Evolutionary conservation across 805 yeast species (phyloP), one percentile per base, ranked within the genome.

Genomic region (Wickerhamiella sergipiensis): DNA sequence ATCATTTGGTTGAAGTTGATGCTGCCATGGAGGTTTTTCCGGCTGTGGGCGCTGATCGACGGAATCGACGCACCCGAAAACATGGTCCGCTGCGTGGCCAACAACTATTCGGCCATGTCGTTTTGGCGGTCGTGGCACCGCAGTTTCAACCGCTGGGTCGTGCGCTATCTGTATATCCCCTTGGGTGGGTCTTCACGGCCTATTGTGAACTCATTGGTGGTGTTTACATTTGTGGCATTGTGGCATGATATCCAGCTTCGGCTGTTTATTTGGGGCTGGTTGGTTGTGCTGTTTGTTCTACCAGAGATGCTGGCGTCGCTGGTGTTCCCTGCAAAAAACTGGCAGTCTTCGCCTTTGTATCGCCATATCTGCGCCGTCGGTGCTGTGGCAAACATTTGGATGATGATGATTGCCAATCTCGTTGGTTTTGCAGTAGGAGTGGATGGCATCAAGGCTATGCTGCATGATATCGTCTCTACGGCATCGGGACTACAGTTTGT

Each of bases 61-160:
- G 85, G 85, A 0, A 86, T 90, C 49, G 97, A 92, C 61, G 85
- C 97, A 0, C 97, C 98, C 2, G 99, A 92, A 64, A 92, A 92
- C 62, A 92, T 92, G 97, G 80, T 92, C 51, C 73, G 99, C 52
- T 89, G 97, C 64, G 86, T 92, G 79, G 85, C 87, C 64, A 87
- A 92, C 67, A 92, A 92, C 67, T 92, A 81, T 65, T 83, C 95
- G 33, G 92, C 96, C 0, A 66, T 86, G 54, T 87, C 92, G n/a
- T 92, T 92, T 65, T 92, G 99, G 99, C 76, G 97, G 63, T 95
- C 95, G 3, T 92, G 99, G 99, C 99, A 92, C 67, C 77, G 97
- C 61, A 83, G 95, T 46, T 92, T 73, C 69, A 89, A 90, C 67
- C 77, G 83, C 58, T 92, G 96, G 95, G 83, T 85, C 33, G 76